Percentiles rank a stretch among this genome's conserved stretches.
Evolutionary conservation across 1,284 basidiomycete species (phyloP).

Genomic region (Fomitopsis pinicola): DNA sequence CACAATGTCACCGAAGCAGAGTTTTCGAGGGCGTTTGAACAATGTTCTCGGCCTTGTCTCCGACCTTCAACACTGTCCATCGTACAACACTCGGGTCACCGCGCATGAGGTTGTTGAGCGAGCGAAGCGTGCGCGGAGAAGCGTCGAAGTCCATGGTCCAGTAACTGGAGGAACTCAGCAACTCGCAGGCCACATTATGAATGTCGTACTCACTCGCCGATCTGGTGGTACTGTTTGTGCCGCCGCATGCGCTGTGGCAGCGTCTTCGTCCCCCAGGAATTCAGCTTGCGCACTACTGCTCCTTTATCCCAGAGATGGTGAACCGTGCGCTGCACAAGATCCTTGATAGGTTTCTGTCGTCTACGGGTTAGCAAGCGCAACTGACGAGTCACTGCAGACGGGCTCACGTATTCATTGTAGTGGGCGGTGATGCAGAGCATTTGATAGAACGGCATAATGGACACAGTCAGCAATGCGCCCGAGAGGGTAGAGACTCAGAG

Average conservation of each 20-base stretch:
- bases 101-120: conserved; percentile 64
- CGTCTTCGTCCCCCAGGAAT: conserved; percentile 70
- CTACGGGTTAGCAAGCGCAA: conserved; percentile 1
- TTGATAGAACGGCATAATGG: conserved; percentile 75
- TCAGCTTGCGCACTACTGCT: conserved; percentile 76
- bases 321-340: conserved; percentile 72
- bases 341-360: conserved; percentile 67
- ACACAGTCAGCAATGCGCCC: neutral
- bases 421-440: conserved; percentile 77
- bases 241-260: conserved; percentile 77
- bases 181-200: neutral
- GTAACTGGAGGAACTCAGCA: conserved; percentile 51
- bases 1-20: neutral
- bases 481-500: neutral
- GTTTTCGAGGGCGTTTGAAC: conserved; percentile 28
- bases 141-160: conserved; percentile 90
- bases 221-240: conserved; percentile 56
- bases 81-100: conserved; percentile 80
- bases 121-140: conserved; percentile 64
- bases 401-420: conserved; percentile 64
- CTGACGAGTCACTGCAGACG: neutral
- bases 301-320: conserved; percentile 73
- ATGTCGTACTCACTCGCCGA: conserved; percentile 70
- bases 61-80: conserved; percentile 80
- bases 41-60: conserved; percentile 68